Evolutionary conservation across 176 grass and related monocot genomes (phyloP), one percentile per base, ranked within the genome.

Genomic region (Eremochloa ophiuroides): DNA sequence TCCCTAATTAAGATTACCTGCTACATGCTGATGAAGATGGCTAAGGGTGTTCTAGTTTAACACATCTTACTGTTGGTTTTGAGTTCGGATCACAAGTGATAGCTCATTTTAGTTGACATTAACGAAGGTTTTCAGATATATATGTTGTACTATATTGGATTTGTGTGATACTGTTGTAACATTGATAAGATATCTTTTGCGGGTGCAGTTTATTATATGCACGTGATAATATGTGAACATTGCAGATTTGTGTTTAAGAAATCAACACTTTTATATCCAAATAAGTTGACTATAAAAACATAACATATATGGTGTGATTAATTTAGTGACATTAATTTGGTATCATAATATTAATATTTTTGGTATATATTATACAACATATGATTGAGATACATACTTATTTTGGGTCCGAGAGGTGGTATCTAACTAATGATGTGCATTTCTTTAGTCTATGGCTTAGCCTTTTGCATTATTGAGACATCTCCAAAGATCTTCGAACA

Each of bases 31-130:
- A 76, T 41, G 33, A 76, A 30, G 66, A 64, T 83, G 62, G 10
- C 43, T 22, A 66, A 58, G 47, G 37, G n/a, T 74, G 66, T 64
- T 81, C 64, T 66, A 40, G 23, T 65, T 70, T 85, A 40, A 29
- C 42, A 20, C n/a, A n/a, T 55, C 6, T 70, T 63, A 73, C n/a
- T 0, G 18, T 41, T 76, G 53, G 26, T 51, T 83, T 65, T n/a
- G 75, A 66, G 22, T 50, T 53, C 29, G 53, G 42, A 31, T 63
- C 30, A 26, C 4, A 10, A 12, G 4, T 28, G 16, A 28, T 7
- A 73, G 66, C 35, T 27, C 14, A 71, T 55, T 82, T 83, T 44
- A 20, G 23, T 47, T 68, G 17, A 34, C 22, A 64, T 27, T 74
- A 25, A 46, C 51, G 29, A 11, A 35, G 6, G 1, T 26, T 73